These are phyloP conservation scores for Aureobasidium mangrovei DNA, from an alignment of 2,329 filamentous ascomycete genomes.

Conservation along the genomic window DNA sequence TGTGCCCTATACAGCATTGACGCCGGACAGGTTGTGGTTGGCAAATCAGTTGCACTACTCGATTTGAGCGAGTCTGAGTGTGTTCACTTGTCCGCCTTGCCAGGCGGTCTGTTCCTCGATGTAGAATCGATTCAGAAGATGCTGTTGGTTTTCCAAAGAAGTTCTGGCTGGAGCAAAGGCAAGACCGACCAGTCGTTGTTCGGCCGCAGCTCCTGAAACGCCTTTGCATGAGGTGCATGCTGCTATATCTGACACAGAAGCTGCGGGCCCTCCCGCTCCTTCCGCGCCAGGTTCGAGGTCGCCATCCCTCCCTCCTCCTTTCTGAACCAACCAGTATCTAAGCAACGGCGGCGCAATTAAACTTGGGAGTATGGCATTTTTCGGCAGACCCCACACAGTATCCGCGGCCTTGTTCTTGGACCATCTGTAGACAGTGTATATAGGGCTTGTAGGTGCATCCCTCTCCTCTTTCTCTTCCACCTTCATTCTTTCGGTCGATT, in stretches of 20 bases:
- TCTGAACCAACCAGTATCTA: slow-evolving; percentile 3
- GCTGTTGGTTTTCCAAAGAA: no score
- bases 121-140: no score
- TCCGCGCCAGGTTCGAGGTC: background rate
- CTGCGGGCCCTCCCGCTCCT: slow-evolving; percentile 4
- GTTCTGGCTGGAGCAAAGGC: background rate
- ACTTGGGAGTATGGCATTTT: slow-evolving; percentile 7
- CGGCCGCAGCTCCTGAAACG: slow-evolving; percentile 7
- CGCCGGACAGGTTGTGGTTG: background rate
- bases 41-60: no score
- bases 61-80: no score
- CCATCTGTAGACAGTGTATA: background rate
- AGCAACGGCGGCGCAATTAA: slow-evolving; percentile 5
- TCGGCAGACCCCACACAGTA: background rate
- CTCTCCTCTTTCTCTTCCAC: background rate
- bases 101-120: no score
- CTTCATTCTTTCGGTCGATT: slow-evolving; percentile 3
- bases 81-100: no score
- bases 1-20: background rate
- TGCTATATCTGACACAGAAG: slow-evolving; percentile 10
- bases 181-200: background rate
- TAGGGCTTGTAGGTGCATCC: slow-evolving; percentile 5
- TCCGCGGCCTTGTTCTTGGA: background rate
- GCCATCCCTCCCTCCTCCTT: slow-evolving; percentile 6
- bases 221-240: slow-evolving; percentile 7